Conservation (phyloP, 495 filamentous ascomycete genomes). For the Acidomyces sp. region DNA sequence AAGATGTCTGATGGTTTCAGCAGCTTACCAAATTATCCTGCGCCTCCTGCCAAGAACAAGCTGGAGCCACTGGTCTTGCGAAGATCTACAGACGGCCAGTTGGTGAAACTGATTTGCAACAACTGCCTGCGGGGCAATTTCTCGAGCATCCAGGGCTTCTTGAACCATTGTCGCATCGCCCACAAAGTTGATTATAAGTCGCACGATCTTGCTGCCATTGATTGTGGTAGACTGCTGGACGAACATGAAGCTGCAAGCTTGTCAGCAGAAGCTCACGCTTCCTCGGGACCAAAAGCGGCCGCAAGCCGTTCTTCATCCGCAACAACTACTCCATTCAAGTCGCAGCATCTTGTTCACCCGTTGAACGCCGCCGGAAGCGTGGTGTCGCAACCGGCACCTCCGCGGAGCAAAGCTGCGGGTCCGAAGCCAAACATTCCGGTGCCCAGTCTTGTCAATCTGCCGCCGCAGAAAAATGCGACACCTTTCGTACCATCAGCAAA, state of each 20-base stretch:
- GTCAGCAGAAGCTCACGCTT: constrained; percentile 6
- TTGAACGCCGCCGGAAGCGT: constrained; percentile 5
- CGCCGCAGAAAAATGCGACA: constrained; percentile 10
- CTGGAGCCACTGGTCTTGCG: constrained; percentile 47
- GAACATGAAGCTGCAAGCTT: constrained; percentile 20
- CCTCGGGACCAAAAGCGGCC: constrained; percentile 7
- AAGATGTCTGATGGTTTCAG: constrained; percentile 43
- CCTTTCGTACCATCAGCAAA: constrained; percentile 48
- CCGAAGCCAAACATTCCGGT: not conserved
- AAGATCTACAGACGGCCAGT: constrained; percentile 45
- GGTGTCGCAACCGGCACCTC: not conserved
- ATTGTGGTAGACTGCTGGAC: constrained; percentile 71
- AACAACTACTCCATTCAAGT: constrained; percentile 3
- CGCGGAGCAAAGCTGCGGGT: not conserved
- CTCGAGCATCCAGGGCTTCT: constrained; percentile 89
- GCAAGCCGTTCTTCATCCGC: constrained; percentile 5
- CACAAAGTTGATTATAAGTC: constrained; percentile 83
- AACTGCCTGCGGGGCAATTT: constrained; percentile 84
- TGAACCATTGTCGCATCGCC: constrained; percentile 95
- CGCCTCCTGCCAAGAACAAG: constrained; percentile 47
- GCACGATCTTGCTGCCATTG: constrained; percentile 86
- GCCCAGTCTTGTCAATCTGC: constrained; percentile 12
- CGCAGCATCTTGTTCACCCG: constrained; percentile 13
- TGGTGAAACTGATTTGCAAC: constrained; percentile 73
- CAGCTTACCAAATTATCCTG: constrained; percentile 50